Evolutionary conservation across 2,329 filamentous ascomycete genomes (phyloP).

Genomic region (Pyricularia sp.): DNA sequence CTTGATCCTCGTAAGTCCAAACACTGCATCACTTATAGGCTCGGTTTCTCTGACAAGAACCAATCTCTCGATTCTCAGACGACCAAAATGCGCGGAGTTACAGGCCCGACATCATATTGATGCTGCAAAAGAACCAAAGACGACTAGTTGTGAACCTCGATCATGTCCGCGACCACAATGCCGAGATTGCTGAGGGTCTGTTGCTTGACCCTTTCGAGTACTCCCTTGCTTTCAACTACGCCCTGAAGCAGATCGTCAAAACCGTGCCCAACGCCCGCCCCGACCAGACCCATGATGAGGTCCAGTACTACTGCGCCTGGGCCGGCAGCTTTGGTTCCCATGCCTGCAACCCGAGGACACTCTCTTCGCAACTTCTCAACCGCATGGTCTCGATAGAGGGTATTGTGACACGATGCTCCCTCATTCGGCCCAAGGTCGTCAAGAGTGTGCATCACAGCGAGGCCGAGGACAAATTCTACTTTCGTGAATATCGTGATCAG

Average conservation of each 20-base stretch:
- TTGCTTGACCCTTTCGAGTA: constrained; percentile 82
- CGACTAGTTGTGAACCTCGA: constrained; percentile 67
- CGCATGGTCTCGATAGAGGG: constrained; percentile 96
- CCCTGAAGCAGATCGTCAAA: constrained; percentile 77
- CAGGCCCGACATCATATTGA: constrained; percentile 72
- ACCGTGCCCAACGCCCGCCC: constrained; percentile 63
- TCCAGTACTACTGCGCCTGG: constrained; percentile 93
- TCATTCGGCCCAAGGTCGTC: constrained; percentile 93
- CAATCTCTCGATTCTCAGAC: constrained; percentile 20
- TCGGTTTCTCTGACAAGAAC: background rate
- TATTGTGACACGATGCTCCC: constrained; percentile 89
- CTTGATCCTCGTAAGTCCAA: constrained; percentile 65
- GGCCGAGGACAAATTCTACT: constrained; percentile 71
- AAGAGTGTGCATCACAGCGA: constrained; percentile 97
- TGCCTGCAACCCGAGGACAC: constrained; percentile 83
- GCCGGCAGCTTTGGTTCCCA: constrained; percentile 91
- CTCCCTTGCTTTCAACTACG: constrained; percentile 74
- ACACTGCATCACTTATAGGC: background rate
- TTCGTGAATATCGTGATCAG: constrained; percentile 85
- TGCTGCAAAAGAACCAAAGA: constrained; percentile 55
- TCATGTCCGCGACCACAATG: constrained; percentile 77
- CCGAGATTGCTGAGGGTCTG: constrained; percentile 65
- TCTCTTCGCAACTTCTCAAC: constrained; percentile 82
- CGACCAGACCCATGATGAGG: constrained; percentile 64
- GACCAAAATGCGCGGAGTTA: constrained; percentile 56